Evolutionary conservation across 257 asterid genomes (phyloP), one percentile per base, ranked within the genome.

Genomic region (Capsicum pubescens): DNA sequence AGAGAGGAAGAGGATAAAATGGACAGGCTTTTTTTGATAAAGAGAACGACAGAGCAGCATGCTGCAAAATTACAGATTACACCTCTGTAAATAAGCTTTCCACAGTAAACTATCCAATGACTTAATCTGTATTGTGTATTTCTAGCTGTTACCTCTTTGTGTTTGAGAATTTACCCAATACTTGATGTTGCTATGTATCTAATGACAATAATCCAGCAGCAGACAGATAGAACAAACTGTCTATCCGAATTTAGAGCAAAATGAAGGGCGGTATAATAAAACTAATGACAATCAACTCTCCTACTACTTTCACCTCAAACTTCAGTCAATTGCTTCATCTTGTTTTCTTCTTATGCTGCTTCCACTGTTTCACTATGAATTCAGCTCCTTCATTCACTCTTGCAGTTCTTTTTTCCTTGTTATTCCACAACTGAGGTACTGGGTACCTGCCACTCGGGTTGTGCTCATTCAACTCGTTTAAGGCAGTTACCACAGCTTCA

Each of bases 391-490:
- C 89, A 0, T 72, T 70, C 58, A 88, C 67, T 46, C 58, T 46
- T 6, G 89, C 90, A 70, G 15, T 84, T 67, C 83, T 84, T 3
- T 77, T 54, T 16, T 79, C 61, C 32, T 79, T 46, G 9, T 42
- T 52, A 58, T 88, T 79, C 90, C 90, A 88, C 63, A 88, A 71
- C 83, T 68, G 84, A 7, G 81, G 58, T 16, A 82, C 72, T 14
- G 57, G 56, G 19, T 77, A 84, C 84, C 86, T 82, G 16, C 89
- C 87, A 32, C 89, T 87, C 46, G 89, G 86, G 21, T 87, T 87
- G 69, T 84, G 83, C 80, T 84, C 87, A 58, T 87, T 84, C 68
- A 87, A 46, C 85, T 87, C 89, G 8, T 44, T 84, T 44, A 84
- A 35, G 9, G 89, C 87, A 15, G 83, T 50, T 10, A 70, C 71